Percentiles rank a stretch among this genome's conserved stretches.
These are phyloP conservation scores for Sporothrix phasma DNA, from an alignment of 2,329 filamentous ascomycete genomes.

Conservation along the genomic window DNA sequence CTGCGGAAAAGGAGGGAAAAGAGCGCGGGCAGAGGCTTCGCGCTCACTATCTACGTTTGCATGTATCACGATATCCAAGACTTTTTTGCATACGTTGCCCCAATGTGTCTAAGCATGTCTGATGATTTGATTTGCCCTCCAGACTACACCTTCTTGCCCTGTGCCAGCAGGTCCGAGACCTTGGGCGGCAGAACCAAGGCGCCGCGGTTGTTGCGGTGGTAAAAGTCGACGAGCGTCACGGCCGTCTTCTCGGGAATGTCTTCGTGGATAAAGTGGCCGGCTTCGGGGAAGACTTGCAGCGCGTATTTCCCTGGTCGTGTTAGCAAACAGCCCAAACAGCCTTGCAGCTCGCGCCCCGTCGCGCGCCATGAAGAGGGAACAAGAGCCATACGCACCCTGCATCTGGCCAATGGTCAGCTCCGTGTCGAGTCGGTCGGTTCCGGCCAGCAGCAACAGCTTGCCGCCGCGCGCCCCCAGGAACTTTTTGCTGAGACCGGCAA, in stretches of 20 bases:
- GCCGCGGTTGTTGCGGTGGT: constrained; percentile 79
- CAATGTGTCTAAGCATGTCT: too few relatives aligned
- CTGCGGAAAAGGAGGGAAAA: background rate
- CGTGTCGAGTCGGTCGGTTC: constrained; percentile 82
- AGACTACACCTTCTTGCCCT: constrained; percentile 47
- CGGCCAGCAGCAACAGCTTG: constrained; percentile 75
- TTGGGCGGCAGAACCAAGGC: constrained; percentile 83
- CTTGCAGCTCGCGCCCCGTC: too few relatives aligned
- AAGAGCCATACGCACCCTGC: constrained; percentile 56
- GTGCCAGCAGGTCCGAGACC: constrained; percentile 61
- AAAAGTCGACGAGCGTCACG: constrained; percentile 77
- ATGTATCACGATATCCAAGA: background rate
- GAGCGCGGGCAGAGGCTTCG: background rate
- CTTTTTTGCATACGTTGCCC: background rate
- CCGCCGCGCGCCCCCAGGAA: constrained; percentile 74
- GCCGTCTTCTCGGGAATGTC: constrained; percentile 88
- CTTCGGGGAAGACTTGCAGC: constrained; percentile 85
- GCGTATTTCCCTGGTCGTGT: constrained; percentile 68
- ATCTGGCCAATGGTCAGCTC: constrained; percentile 94
- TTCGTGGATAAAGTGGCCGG: constrained; percentile 94
- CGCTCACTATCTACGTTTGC: background rate
- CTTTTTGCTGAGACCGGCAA: constrained; percentile 75
- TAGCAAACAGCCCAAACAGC: background rate
- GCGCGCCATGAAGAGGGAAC: background rate
- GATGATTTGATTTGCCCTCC: background rate